Base-by-base conservation (phyloP, 352 stramenopile genomes). In the Globisporangium orthogonon region DNA sequence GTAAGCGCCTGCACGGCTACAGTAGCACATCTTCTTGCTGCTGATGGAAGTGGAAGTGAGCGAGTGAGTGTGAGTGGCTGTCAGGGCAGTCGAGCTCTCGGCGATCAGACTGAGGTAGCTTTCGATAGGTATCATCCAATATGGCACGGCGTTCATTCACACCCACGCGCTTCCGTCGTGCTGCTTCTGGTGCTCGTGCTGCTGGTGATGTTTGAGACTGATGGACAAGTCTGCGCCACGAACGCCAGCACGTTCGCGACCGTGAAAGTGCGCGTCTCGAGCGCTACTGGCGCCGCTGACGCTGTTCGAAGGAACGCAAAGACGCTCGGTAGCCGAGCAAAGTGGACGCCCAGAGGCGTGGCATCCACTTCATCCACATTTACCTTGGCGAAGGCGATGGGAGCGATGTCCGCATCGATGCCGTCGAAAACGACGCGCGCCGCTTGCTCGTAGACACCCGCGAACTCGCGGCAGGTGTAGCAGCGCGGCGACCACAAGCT, bases 401-500 rank as follows among this genome's bases (percentile, higher is more conserved):
- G 18, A 10, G 13, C 29, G n/a, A 11, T 3, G 40, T 11, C 17
- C 14, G 31, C 30, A 10, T 7, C 29, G n/a, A 11, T 3, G 40
- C 14, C 17, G 45, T 13, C 5, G 13, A 31, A 3, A 18, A n/a
- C 2, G 23, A 15, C 37, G 3, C 23, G 29, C 23, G 63, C 60
- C 11, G 52, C 41, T 35, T 64, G 28, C 14, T 67, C 60, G 37
- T 64, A 61, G 41, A 64, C 41, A 3, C 29, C 30, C n/a, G 35
- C 50, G 37, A 67, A 70, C 30, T 33, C 54, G 5, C 52, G 60
- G 23, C 63, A 70, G 2, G 41, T 50, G 4, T 44, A 58, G 49
- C 63, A 70, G 23, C 63, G 60, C 43, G 60, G 60, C 14, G 60
- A 67, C 33, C 47, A 44, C 33, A 70, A 67, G 29, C 48, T 54